Evolutionary conservation across 306 rosid species (phyloP), one percentile per base, ranked within the genome.

Genomic region (Chamaecrista fasciculata): DNA sequence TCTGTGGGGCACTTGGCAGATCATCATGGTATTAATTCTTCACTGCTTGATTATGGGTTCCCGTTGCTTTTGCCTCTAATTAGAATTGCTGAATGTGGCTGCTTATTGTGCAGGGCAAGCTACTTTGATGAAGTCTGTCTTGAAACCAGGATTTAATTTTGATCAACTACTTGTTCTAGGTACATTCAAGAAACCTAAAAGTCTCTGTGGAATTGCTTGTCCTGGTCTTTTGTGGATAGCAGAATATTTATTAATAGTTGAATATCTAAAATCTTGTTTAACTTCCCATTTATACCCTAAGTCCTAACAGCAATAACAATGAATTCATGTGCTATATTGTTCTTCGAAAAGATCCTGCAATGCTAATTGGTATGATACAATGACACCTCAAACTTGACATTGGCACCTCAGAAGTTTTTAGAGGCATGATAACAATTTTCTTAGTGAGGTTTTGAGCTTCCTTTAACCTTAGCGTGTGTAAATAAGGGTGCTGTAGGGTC

Each of bases 131-230:
- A 86, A 82, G 82, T 79, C 95, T 14, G 73, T 76, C n/a, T 76
- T 94, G 86, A 91, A 91, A 77, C 92, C 97, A 67, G 97, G 96
- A 43, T 85, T 85, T 84, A 86, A 76, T 68, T 91, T 94, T 78
- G 96, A 94, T 76, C 80, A 81, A 56, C 86, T 94, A 37, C 74
- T 94, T 84, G 87, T 91, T 42, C 69, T 94, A 77, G 98, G 98
- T 90, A 85, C 21, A 60, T 43, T 67, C 40, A 61, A 71, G 53
- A 57, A 71, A 2, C 44, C 16, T 20, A 48, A 48, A 19, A 9
- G 11, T 57, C 59, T 4, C 66, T 14, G 16, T 46, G 28, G 46
- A 26, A 25, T 76, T 53, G 24, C 28, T 52, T 69, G 3, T 69
- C 48, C 31, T 21, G 59, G 51, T 50, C 26, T 47, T 47, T 19